Conservation (phyloP, 108 stramenopile genomes). For the Pseudonitzschia pungens region DNA sequence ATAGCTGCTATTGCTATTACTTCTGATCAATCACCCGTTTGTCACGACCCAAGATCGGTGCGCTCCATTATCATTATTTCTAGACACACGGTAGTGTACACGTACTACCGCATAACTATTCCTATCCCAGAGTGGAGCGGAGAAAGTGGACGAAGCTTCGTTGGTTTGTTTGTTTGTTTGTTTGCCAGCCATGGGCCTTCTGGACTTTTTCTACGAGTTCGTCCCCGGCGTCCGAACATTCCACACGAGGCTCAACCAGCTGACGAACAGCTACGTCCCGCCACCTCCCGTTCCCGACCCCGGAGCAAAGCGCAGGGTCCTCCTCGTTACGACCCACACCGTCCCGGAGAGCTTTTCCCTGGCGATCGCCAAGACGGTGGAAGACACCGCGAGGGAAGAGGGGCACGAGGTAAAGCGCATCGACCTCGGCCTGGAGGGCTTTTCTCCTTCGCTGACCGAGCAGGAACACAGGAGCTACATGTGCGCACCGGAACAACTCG, state of each 20-base stretch:
- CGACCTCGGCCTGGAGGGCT: constrained; percentile 10
- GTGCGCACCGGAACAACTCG: constrained; percentile 1
- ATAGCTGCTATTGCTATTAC: no score
- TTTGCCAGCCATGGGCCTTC: no score
- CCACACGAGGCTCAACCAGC: constrained; percentile 26
- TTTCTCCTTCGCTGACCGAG: constrained; percentile 10
- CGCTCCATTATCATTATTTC: no score
- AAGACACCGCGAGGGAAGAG: constrained; percentile 16
- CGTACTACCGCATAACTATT: no score
- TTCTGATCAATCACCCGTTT: no score
- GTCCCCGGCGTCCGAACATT: constrained; percentile 22
- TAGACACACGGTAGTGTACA: no score
- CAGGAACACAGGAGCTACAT: constrained; percentile 4
- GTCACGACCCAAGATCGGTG: no score
- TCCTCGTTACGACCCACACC: constrained; percentile 22
- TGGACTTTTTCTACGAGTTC: background rate
- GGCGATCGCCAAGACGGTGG: constrained; percentile 25
- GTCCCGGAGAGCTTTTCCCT: constrained; percentile 31
- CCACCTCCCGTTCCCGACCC: constrained; percentile 18
- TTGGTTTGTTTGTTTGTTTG: no score
- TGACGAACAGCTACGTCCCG: constrained; percentile 23
- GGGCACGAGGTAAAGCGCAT: constrained; percentile 27
- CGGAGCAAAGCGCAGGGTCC: constrained; percentile 20
- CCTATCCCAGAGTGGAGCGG: no score
- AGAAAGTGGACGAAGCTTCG: no score